phyloP scores from a whole-genome alignment of 495 filamentous ascomycete species.

The Penicillium malachiteum region DNA sequence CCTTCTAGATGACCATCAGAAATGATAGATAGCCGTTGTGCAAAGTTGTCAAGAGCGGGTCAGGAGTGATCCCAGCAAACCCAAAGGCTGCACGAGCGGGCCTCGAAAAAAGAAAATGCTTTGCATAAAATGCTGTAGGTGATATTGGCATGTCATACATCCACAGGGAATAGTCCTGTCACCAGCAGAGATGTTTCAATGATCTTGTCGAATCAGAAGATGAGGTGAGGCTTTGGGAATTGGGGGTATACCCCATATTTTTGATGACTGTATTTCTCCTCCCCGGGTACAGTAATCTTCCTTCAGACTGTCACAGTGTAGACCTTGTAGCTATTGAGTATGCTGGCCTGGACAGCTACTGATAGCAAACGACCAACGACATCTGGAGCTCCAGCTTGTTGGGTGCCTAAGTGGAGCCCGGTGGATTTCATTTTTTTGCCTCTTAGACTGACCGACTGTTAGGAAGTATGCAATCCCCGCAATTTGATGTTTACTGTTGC shows the following conservation, averaged over 20 bases:
- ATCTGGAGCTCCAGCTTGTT: background rate
- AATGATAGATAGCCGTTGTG: constrained; percentile 6
- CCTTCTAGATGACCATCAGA: constrained; percentile 9
- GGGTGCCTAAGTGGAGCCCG: constrained; percentile 1
- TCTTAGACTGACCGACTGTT: constrained; percentile 6
- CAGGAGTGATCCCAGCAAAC: constrained; percentile 10
- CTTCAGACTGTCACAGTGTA: too few relatives aligned
- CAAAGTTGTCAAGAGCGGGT: constrained; percentile 8
- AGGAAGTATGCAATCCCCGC: constrained; percentile 4
- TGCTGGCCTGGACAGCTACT: background rate
- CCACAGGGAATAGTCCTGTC: constrained; percentile 11
- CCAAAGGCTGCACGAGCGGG: constrained; percentile 15
- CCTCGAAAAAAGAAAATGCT: constrained; percentile 15
- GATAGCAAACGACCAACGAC: constrained; percentile 2
- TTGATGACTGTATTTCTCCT: background rate
- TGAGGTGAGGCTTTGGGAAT: background rate
- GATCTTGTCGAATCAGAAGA: constrained; percentile 7
- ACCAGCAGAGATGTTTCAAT: constrained; percentile 4
- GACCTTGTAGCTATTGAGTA: too few relatives aligned
- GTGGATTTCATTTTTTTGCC: constrained; percentile 3
- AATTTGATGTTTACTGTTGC: background rate
- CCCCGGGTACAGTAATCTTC: background rate
- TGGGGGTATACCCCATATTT: background rate
- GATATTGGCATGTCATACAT: constrained; percentile 22
- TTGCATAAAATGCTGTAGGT: constrained; percentile 18